Percentiles rank a stretch among this genome's conserved stretches.
Conservation (phyloP, 208 protist genomes). For the Trypanosoma vivax region DNA sequence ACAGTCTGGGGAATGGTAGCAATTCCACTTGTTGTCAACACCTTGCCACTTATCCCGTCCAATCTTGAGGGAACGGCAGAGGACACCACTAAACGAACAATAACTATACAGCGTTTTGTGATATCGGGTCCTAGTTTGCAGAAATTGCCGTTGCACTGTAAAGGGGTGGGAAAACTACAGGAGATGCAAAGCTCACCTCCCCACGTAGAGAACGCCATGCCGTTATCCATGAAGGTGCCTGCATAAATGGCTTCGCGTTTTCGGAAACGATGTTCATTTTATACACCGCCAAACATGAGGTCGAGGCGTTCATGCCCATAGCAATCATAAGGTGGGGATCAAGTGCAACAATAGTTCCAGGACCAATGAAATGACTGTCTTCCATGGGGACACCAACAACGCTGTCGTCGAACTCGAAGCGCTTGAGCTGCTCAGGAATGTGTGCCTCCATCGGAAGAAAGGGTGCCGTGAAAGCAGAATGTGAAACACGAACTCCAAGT, state of each 20-base stretch:
- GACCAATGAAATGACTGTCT: slow-evolving; percentile 18
- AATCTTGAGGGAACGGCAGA: no score
- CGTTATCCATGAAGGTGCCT: slow-evolving; percentile 69
- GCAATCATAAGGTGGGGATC: slow-evolving; percentile 82
- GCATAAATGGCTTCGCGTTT: slow-evolving; percentile 37
- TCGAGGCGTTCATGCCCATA: slow-evolving; percentile 61
- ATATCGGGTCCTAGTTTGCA: background rate
- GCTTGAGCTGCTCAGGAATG: slow-evolving; percentile 60
- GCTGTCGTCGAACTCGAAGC: slow-evolving; percentile 56
- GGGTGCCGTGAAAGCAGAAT: slow-evolving; percentile 27
- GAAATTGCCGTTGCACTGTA: slow-evolving; percentile 5
- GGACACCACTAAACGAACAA: background rate
- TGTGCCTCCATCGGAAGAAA: slow-evolving; percentile 70
- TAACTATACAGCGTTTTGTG: background rate
- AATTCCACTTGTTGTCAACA: no score
- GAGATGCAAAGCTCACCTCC: slow-evolving; percentile 67
- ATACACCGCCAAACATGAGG: slow-evolving; percentile 48
- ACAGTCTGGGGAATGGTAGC: no score
- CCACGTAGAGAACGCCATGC: slow-evolving; percentile 66
- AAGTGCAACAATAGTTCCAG: slow-evolving; percentile 64
- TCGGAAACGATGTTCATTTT: slow-evolving; percentile 59
- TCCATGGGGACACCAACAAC: slow-evolving; percentile 32
- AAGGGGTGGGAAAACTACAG: slow-evolving; percentile 70
- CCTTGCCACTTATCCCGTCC: no score
- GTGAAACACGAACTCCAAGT: slow-evolving; percentile 43